A percentile compares a stretch with the other conserved stretches of the same genome.
Evolutionary conservation across 768 basidiomycete species (phyloP).

Genomic region (Galerina marginata): DNA sequence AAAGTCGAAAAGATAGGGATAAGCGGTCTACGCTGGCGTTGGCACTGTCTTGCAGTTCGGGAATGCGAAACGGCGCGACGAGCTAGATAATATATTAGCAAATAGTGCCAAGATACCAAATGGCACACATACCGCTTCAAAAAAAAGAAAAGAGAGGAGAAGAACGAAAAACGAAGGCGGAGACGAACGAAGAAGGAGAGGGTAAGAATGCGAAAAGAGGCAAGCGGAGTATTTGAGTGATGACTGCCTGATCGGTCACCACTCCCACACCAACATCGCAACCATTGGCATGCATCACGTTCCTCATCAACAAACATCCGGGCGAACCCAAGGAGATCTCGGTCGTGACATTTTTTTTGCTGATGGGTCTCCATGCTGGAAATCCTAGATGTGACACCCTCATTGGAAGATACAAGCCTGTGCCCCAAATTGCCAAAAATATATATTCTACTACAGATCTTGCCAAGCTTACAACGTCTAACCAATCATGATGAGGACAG

Average conservation of each 20-base stretch:
- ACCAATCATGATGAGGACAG: conserved; percentile 37
- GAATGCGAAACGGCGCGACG: conserved; percentile 45
- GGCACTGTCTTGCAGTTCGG: conserved; percentile 71
- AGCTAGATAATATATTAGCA: conserved; percentile 47
- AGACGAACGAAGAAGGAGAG: conserved; percentile 44
- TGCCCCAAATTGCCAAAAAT: conserved; percentile 13
- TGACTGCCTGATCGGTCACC: conserved; percentile 30
- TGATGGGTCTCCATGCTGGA: conserved; percentile 24
- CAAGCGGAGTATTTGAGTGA: conserved; percentile 42
- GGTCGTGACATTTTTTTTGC: conserved; percentile 23
- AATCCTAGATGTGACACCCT: conserved; percentile 3
- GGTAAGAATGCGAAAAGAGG: conserved; percentile 27
- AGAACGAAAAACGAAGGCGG: conserved; percentile 43
- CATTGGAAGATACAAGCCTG: too few species aligned
- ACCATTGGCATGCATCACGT: conserved; percentile 39
- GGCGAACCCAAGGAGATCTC: conserved; percentile 26
- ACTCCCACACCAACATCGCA: conserved; percentile 33
- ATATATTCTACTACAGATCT: conserved; percentile 14
- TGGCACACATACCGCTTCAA: conserved; percentile 46
- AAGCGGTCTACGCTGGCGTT: conserved; percentile 76
- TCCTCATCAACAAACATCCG: conserved; percentile 37
- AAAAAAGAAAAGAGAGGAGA: conserved; percentile 38
- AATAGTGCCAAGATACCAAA: neutral
- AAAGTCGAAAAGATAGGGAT: conserved; percentile 41
- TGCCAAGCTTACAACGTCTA: conserved; percentile 14